Base-by-base conservation (phyloP, 2,329 filamentous ascomycete genomes). In the Eurotiales sp. region DNA sequence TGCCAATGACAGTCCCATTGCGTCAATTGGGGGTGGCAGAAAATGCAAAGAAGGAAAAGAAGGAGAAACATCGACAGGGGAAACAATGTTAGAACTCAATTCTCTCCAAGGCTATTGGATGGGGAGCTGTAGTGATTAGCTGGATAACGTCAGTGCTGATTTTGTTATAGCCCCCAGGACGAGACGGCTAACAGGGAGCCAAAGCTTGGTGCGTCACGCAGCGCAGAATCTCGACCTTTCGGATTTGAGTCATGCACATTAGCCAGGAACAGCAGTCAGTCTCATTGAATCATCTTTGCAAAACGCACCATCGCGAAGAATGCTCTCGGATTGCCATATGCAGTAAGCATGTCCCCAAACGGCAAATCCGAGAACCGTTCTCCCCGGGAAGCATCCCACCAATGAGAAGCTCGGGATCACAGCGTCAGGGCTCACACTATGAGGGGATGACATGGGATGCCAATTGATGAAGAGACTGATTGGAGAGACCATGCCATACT, bases 381-480 rank as follows among this genome's bases (percentile, higher is more conserved):
- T 27, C 34, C 15, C 15, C 41, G 12, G 41, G 29, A 44, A 22
- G 42, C 14, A 32, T 23, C 17, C 29, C 43, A n/a, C 43, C 29
- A 46, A 46, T 46, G 14, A 46, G 43, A 23, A n/a, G 3, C 21
- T 39, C 39, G 19, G 19, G 39, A 25, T 23, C n/a, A n/a, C n/a
- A n/a, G n/a, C n/a, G n/a, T n/a, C n/a, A n/a, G n/a, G n/a, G n/a
- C n/a, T n/a, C n/a, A n/a, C n/a, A n/a, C n/a, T n/a, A n/a, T n/a
- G n/a, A n/a, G n/a, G n/a, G n/a, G n/a, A n/a, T n/a, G n/a, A n/a
- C n/a, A n/a, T n/a, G n/a, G n/a, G n/a, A n/a, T n/a, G n/a, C n/a
- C n/a, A n/a, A 64, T 62, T 39, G 45, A 48, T 15, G 14, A 15
- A 27, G 41, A 30, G 10, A 15, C 30, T 17, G 27, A 48, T 29